phyloP scores from a whole-genome alignment of 2,329 filamentous ascomycete genomes.

The Spiromastix sp. region DNA sequence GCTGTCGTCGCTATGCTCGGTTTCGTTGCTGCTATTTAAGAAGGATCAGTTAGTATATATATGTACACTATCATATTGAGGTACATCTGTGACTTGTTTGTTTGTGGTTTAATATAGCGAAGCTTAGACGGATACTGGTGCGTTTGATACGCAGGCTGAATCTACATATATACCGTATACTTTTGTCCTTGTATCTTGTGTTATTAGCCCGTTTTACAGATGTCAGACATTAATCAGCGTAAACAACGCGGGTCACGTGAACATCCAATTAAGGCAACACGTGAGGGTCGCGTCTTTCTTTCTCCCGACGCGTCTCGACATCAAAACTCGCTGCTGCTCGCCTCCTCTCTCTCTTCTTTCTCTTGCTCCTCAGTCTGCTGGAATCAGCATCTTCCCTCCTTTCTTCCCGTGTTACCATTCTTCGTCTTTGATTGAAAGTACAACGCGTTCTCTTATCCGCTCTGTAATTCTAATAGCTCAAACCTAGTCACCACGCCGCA shows the following conservation, averaged over 20 bases:
- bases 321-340: background rate
- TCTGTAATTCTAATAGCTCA: background rate
- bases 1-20: conserved; percentile 32
- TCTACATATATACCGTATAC: background rate
- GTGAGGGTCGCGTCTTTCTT: background rate
- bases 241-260: background rate
- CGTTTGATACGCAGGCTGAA: background rate
- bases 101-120: background rate
- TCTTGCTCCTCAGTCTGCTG: background rate
- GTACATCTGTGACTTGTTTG: too few relatives aligned
- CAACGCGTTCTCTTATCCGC: too few relatives aligned
- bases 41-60: background rate
- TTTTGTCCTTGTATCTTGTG: background rate
- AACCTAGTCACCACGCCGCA: too few relatives aligned
- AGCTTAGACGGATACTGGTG: background rate
- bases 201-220: too few relatives aligned
- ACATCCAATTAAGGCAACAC: background rate
- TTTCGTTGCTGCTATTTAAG: conserved; percentile 28
- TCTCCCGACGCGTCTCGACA: conserved; percentile 5
- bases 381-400: background rate
- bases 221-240: background rate
- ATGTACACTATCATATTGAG: background rate
- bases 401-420: background rate
- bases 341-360: conserved; percentile 1
- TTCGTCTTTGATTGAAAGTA: too few relatives aligned